phyloP scores from a whole-genome alignment of 2,329 filamentous ascomycete genomes.

The Tricladium varicosporioides region DNA sequence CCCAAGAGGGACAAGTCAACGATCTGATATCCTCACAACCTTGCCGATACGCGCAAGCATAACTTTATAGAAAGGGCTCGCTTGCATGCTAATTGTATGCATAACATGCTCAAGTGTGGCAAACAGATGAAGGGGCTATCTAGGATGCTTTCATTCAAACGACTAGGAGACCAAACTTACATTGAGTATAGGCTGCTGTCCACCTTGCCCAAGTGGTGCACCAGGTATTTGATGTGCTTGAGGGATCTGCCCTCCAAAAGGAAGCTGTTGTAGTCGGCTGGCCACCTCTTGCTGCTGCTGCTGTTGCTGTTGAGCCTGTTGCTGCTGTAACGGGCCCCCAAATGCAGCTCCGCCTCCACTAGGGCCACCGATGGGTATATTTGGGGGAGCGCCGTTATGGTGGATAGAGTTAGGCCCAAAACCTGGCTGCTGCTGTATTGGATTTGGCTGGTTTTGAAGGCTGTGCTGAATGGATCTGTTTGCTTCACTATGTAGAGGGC shows the following conservation, averaged over 20 bases:
- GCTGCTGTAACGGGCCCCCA: constrained; percentile 54
- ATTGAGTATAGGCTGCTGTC: constrained; percentile 81
- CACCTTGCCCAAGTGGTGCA: constrained; percentile 59
- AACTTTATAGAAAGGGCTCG: too few species aligned
- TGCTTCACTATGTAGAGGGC: constrained; percentile 52
- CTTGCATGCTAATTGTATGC: too few species aligned
- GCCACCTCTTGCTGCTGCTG: constrained; percentile 43
- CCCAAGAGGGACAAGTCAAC: too few species aligned
- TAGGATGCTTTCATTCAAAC: background rate
- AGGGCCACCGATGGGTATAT: constrained; percentile 55
- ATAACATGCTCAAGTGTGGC: too few species aligned
- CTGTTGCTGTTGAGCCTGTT: constrained; percentile 27
- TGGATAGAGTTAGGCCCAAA: constrained; percentile 47
- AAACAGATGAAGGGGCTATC: background rate
- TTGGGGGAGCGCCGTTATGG: constrained; percentile 48
- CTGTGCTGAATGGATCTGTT: constrained; percentile 52
- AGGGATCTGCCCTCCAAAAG: constrained; percentile 48
- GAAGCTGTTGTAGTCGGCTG: constrained; percentile 60
- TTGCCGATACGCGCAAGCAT: too few species aligned
- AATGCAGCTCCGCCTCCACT: constrained; percentile 65
- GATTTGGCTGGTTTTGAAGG: constrained; percentile 41
- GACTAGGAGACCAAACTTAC: constrained; percentile 41
- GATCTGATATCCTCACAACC: too few species aligned
- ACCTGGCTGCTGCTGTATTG: constrained; percentile 54
- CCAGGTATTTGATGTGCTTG: constrained; percentile 33